phyloP scores from a whole-genome alignment of 345 rosid species.

The Salix dunnii region DNA sequence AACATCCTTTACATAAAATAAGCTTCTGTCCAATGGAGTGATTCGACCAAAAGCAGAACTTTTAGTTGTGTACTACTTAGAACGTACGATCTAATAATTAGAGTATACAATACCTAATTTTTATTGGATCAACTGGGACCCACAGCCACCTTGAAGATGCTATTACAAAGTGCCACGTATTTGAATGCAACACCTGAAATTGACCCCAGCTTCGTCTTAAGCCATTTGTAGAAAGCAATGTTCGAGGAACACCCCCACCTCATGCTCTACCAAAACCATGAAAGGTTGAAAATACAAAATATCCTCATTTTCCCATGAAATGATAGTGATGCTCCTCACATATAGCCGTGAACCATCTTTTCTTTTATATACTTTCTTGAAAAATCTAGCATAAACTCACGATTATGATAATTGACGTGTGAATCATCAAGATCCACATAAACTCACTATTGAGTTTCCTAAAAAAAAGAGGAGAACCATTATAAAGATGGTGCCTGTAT shows the following conservation, averaged over 20 bases:
- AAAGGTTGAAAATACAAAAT: conserved; percentile 10
- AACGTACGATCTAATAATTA: not conserved
- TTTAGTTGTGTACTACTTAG: not conserved
- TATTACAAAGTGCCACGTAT: not conserved
- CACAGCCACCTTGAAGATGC: not conserved
- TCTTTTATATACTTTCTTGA: conserved; percentile 17
- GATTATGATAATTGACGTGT: conserved; percentile 32
- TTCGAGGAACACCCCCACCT: conserved; percentile 2
- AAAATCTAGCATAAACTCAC: conserved; percentile 33
- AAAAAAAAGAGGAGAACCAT: not conserved
- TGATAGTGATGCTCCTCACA: not conserved
- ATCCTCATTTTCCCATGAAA: not conserved
- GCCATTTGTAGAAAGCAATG: not conserved
- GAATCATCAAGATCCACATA: conserved; percentile 41
- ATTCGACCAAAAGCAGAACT: not conserved
- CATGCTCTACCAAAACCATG: not conserved
- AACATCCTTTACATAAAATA: too few species aligned
- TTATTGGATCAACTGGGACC: too few species aligned
- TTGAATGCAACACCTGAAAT: not conserved
- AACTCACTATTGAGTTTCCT: conserved; percentile 3
- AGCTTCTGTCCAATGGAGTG: not conserved
- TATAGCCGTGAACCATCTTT: conserved; percentile 3
- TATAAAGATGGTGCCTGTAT: conserved; percentile 26
- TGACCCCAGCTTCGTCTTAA: not conserved
- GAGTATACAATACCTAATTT: not conserved